Base-by-base conservation (phyloP, 108 stramenopile species). In the Fragilaria crotonensis region DNA sequence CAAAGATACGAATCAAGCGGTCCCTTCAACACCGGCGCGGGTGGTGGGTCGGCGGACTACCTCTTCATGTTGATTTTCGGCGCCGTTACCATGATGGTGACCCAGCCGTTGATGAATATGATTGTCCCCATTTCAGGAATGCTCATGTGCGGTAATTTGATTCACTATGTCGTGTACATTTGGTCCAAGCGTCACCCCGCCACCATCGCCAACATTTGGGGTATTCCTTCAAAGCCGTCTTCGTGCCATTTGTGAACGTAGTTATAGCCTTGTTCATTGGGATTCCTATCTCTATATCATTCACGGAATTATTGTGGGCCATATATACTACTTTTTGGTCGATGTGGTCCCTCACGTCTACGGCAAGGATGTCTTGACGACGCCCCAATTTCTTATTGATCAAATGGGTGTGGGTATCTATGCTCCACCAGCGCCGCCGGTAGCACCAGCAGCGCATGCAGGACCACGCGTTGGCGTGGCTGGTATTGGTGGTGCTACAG, bases 21-120 rank as follows among this genome's bases (percentile, higher is more conserved):
- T 45, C 87, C 90, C 4, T 89, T 84, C 81, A 92, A 95, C 67
- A 95, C 90, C 17, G 94, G 94, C 18, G 94, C 79, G 0, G 87
- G 87, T 36, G 73, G 70, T 25, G 73, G 73, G 11, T 62, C 68
- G 4, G 73, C 77, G 3, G 77, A 78, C 33, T 77, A 75, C 47
- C 71, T 59, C 1, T 84, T 82, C 61, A 77, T 79, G 54, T 28
- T 85, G 47, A 49, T 89, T 60, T 72, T 93, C 44, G 87, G 79
- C 2, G 69, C 57, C 33, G 54, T 63, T 7, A 44, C 52, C 17
- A 77, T 82, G 23, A 50, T 93, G 25, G 44, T 77, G n/a, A 73
- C 88, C 2, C 84, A 74, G 45, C 85, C 92, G 1, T n/a, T 89
- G 1, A 30, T 77, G 30, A 41, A n/a, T 0, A 55, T 71, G 58